Evolutionary conservation across 139 green algal species (phyloP), one percentile per base, ranked within the genome.

Genomic region (Micractinium conductrix): DNA sequence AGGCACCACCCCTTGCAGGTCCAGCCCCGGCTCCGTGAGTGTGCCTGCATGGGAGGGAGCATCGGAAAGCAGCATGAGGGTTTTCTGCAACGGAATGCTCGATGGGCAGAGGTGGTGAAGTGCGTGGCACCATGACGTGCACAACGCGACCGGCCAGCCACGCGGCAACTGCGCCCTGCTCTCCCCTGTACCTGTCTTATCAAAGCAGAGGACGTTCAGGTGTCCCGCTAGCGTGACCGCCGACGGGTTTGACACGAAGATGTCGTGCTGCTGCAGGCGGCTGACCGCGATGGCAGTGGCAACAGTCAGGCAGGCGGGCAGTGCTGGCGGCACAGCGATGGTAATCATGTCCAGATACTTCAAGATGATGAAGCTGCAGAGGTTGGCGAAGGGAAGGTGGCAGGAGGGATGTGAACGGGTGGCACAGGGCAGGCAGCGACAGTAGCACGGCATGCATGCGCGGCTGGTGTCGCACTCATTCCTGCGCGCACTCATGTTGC

Each of bases 341-440:
- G 93, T 95, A 87, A 95, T 92, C 89, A 96, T 91, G 88, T 96
- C 93, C 38, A 96, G 86, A 82, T 94, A 95, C 75, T 84, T 84
- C 1, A 88, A 40, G 24, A 88, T 38, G 22, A 88, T 84, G 67
- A 79, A 80, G 68, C 84, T 85, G 80, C 48, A 19, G 28, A 33
- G 69, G 69, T 19, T 35, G 40, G 69, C 12, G 40, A n/a, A 33
- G 19, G 38, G 21, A 37, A 22, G 69, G 69, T 19, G 10, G 19
- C 0, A 43, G 63, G 63, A 35, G 4, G n/a, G 63, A 70, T 30
- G 26, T 42, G n/a, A 8, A 69, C 26, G 26, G 30, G 60, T 5
- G 60, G 60, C 26, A n/a, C 60, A 69, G 60, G n/a, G 60, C 60
- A 69, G 26, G 60, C 26, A 58, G 48, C 14, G 48, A 58, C 12